Evolutionary conservation across 2,329 filamentous ascomycete genomes (phyloP), one percentile per base, ranked within the genome.

Genomic region (Xenosphaeropsis pyriputrescens): DNA sequence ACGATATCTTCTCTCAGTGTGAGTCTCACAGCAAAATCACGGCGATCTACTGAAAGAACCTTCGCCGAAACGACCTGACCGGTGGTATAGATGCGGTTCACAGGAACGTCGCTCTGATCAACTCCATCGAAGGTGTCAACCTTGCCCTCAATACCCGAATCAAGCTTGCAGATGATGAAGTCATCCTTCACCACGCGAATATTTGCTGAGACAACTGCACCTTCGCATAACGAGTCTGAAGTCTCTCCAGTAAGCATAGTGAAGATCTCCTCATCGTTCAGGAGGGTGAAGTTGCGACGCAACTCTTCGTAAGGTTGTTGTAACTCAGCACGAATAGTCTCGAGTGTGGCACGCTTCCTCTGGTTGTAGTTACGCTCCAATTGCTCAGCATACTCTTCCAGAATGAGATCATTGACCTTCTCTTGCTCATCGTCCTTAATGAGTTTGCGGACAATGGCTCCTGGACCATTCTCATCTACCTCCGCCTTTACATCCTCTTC

Each of bases 401-500:
- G 68, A 43, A 95, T 86, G 33, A 98, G 69, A 53, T 98, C 91
- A 52, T 96, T 94, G 54, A 98, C 86, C 53, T 88, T 84, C 51
- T 96, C 89, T 50, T 93, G 85, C 46, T 86, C 82, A 35, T 94
- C 85, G 40, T 96, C 86, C 52, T 85, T 84, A 57, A 98, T 84
- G n/a, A 98, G 75, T 58, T 89, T 93, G 44, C 88, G 79, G 39
- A 98, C 85, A 47, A 96, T 88, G 6, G 89, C 91, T 13, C 84
- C 86, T 0, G 82, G 70, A 1, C 91, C 91, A 45, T 86, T 85
- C 52, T 95, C 85, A 46, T 93, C 85, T 5, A 81, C 82, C 61
- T 96, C 88, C 1, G 83, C 85, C 59, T 94, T 93, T 55, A 98
- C 85, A 51, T 98, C 91, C 63, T 98, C 91, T 60, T 98, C 91